Evolutionary conservation across 2,329 filamentous ascomycete genomes (phyloP).

Genomic region (Cordyceps militaris): DNA sequence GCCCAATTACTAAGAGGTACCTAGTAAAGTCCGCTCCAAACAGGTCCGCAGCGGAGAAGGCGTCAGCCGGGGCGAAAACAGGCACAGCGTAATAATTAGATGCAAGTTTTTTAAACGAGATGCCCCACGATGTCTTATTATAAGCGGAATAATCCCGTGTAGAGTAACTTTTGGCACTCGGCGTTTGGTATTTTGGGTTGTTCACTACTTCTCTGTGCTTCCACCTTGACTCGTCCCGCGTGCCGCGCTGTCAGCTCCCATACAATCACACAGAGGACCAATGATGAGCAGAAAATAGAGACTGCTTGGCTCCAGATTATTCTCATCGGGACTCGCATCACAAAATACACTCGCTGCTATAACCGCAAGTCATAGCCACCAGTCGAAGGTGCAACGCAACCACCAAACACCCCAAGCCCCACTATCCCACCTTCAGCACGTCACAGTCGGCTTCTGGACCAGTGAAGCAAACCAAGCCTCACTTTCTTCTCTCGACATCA

Average conservation of each 20-base stretch:
- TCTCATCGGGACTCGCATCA: background rate
- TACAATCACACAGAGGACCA: background rate
- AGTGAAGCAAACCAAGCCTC: background rate
- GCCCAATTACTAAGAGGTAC: no score
- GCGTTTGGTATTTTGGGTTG: background rate
- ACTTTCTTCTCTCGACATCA: slow-evolving; percentile 1
- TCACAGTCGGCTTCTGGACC: slow-evolving; percentile 1
- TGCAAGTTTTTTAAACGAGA: no score
- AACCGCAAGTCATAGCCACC: background rate
- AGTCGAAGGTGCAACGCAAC: background rate
- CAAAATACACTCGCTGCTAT: background rate
- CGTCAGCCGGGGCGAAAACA: background rate
- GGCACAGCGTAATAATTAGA: background rate
- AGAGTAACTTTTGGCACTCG: background rate
- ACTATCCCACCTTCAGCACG: slow-evolving; percentile 10
- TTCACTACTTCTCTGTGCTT: background rate
- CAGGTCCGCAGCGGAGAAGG: slow-evolving; percentile 6
- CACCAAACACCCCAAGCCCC: background rate
- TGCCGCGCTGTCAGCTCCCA: background rate
- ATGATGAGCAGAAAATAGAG: background rate
- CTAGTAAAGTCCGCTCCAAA: slow-evolving; percentile 7
- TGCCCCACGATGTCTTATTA: no score
- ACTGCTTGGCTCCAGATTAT: background rate
- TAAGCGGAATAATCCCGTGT: no score
- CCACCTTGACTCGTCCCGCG: background rate